These are phyloP conservation scores for Pogostemon cablin DNA, from an alignment of 257 asterid genomes.

Conservation along the genomic window DNA sequence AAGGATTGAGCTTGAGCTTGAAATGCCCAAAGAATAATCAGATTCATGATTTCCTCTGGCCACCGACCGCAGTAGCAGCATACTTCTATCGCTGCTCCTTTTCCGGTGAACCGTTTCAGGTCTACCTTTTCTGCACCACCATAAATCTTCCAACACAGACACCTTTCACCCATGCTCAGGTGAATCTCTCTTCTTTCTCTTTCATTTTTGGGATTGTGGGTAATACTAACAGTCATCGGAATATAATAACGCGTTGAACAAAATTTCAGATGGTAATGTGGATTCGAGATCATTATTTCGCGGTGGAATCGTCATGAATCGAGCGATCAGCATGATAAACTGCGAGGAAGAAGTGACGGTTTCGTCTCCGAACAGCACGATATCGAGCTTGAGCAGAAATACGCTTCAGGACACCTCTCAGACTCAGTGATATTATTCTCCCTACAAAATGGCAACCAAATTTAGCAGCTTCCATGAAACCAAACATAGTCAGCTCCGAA, in stretches of 20 bases:
- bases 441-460: constrained; percentile 74
- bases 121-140: constrained; percentile 48
- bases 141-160: constrained; percentile 35
- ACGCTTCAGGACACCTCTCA: constrained; percentile 66
- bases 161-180: constrained; percentile 54
- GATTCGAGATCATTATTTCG: constrained; percentile 44
- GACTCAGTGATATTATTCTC: constrained; percentile 47
- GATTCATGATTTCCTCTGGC: too few relatives aligned
- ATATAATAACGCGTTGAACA: background rate
- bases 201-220: background rate
- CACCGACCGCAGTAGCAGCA: constrained; percentile 32
- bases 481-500: constrained; percentile 68
- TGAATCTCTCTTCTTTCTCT: constrained; percentile 25
- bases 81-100: constrained; percentile 31
- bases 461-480: constrained; percentile 77
- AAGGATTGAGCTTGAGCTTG: constrained; percentile 66
- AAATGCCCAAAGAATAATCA: constrained; percentile 45
- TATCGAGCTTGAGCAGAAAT: constrained; percentile 56
- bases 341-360: constrained; percentile 62
- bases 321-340: constrained; percentile 47
- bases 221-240: background rate
- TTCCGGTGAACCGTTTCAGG: constrained; percentile 54
- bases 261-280: constrained; percentile 53
- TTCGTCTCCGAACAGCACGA: constrained; percentile 94
- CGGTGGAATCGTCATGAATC: constrained; percentile 83